These are phyloP conservation scores for Podospora conica DNA, from an alignment of 495 filamentous ascomycete genomes.

Conservation along the genomic window DNA sequence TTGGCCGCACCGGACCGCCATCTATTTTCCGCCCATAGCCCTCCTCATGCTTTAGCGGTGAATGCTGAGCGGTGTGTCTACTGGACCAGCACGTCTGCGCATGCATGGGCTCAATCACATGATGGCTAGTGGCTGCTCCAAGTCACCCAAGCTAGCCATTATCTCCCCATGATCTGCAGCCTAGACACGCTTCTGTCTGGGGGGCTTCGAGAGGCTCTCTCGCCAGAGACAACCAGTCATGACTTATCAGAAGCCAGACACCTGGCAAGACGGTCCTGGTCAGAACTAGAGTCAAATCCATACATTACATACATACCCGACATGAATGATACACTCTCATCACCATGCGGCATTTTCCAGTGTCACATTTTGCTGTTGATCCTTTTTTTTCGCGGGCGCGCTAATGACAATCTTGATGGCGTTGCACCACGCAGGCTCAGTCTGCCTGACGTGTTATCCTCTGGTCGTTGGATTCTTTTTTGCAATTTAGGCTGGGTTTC, in stretches of 20 bases:
- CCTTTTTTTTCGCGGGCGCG: not conserved
- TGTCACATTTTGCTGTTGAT: not conserved
- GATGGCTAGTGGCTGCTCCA: slow-evolving; percentile 6
- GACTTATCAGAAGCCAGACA: not conserved
- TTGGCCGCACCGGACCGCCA: not conserved
- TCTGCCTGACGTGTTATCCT: slow-evolving; percentile 1
- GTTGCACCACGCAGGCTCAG: not conserved
- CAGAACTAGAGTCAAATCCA: not conserved
- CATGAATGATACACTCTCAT: not conserved
- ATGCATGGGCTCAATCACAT: slow-evolving; percentile 3
- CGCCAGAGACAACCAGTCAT: not conserved
- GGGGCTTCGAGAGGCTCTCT: not conserved
- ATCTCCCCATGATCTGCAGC: not conserved
- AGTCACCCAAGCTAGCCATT: not conserved
- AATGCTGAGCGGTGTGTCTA: not conserved
- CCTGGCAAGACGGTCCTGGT: not conserved
- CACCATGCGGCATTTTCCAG: not conserved
- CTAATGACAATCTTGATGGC: not conserved
- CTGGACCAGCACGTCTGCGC: not conserved
- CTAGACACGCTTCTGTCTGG: not conserved
- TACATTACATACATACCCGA: not conserved
- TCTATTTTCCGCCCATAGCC: not conserved
- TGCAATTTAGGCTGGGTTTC: slow-evolving; percentile 15
- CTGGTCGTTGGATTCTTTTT: not conserved
- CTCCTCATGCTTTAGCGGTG: not conserved